phyloP scores from a whole-genome alignment of 345 rosid genomes.

The Odontarrhena argentea region DNA sequence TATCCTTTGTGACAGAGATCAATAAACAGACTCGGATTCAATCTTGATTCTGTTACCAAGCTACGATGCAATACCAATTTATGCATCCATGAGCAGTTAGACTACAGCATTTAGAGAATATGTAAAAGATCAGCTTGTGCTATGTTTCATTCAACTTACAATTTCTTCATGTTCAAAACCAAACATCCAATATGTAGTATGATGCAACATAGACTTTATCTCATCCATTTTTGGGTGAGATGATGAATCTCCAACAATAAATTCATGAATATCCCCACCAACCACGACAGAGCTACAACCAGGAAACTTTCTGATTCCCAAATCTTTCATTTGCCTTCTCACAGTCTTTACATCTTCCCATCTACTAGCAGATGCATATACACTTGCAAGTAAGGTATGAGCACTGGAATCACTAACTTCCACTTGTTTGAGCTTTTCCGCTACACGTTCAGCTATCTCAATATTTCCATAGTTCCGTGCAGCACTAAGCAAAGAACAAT shows the following conservation, averaged over 20 bases:
- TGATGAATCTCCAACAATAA: conserved; percentile 52
- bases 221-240: conserved; percentile 45
- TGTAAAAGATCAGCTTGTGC: conserved; percentile 1
- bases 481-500: conserved; percentile 74
- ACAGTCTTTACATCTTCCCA: conserved; percentile 75
- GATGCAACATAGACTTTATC: conserved; percentile 44
- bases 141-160: conserved; percentile 21
- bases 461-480: conserved; percentile 65
- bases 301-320: conserved; percentile 69
- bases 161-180: conserved; percentile 35
- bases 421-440: conserved; percentile 47
- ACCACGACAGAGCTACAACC: conserved; percentile 77
- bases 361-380: conserved; percentile 66
- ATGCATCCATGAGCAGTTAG: conserved; percentile 1
- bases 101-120: not conserved
- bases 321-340: conserved; percentile 73
- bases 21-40: conserved; percentile 2
- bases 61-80: not conserved
- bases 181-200: conserved; percentile 34
- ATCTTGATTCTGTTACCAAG: not conserved
- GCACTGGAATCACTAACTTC: conserved; percentile 56
- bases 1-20: not conserved
- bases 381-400: conserved; percentile 67
- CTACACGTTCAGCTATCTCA: conserved; percentile 63
- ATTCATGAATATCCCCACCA: conserved; percentile 53